Percentiles rank a stretch among this genome's conserved stretches.
phyloP scores from a whole-genome alignment of 2,329 filamentous ascomycete genomes.

The Beauveria scarabaeidicola region DNA sequence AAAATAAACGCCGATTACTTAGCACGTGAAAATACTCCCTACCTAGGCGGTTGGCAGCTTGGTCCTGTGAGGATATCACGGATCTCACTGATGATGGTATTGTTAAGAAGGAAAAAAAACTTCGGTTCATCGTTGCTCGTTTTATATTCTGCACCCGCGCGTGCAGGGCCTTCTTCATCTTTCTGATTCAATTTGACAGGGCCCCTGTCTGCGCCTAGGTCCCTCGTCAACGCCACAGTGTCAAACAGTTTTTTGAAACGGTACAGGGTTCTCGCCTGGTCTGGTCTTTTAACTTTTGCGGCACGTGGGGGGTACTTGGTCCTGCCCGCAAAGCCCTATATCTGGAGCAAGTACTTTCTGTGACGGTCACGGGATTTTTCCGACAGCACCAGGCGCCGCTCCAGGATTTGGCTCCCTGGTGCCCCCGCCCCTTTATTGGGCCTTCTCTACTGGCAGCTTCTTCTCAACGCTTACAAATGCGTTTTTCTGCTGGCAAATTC shows the following conservation, averaged over 20 bases:
- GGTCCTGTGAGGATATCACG: too few species aligned
- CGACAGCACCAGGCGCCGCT: background rate
- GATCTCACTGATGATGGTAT: too few species aligned
- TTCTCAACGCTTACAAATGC: slow-evolving; percentile 11
- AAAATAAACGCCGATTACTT: too few species aligned
- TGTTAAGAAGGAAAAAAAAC: background rate
- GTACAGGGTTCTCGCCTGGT: background rate
- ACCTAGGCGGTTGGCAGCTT: too few species aligned
- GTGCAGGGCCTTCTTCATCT: background rate
- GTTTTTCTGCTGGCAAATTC: slow-evolving; percentile 11
- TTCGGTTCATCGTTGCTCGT: background rate
- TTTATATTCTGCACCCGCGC: background rate
- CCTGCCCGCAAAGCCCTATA: background rate
- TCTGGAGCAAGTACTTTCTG: background rate
- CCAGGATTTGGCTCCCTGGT: slow-evolving; percentile 7
- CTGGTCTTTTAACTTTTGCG: too few species aligned
- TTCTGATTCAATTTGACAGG: background rate
- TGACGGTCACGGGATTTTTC: background rate
- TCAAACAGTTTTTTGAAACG: background rate
- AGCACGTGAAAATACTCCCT: too few species aligned
- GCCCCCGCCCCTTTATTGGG: background rate
- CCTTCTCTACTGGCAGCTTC: background rate
- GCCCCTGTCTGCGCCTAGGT: background rate
- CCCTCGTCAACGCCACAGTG: slow-evolving; percentile 1
- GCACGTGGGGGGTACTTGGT: too few species aligned